phyloP scores from a whole-genome alignment of 164 flowering plant species.

The Berberis vulgaris region DNA sequence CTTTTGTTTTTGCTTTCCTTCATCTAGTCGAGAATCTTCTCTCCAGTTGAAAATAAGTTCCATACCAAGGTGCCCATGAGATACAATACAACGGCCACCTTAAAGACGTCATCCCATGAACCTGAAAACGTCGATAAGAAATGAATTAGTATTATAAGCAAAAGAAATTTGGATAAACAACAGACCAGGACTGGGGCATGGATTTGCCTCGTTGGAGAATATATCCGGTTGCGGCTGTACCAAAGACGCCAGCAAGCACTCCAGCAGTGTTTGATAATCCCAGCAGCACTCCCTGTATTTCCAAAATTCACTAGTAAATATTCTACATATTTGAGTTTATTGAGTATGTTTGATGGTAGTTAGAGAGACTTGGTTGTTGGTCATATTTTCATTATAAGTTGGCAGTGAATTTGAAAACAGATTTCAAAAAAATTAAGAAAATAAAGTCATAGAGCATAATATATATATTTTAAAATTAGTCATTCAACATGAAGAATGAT shows the following conservation, averaged over 20 bases:
- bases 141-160: neutral
- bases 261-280: conserved; percentile 98
- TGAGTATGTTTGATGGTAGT: no score
- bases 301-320: neutral
- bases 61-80: conserved; percentile 86
- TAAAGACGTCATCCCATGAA: conserved; percentile 96
- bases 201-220: conserved; percentile 76
- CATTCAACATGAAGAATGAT: no score
- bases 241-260: conserved; percentile 95
- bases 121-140: conserved; percentile 34
- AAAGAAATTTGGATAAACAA: neutral
- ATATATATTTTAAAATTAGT: no score
- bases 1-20: neutral
- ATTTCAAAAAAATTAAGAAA: no score
- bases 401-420: no score
- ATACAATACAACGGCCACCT: conserved; percentile 81
- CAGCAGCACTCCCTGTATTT: conserved; percentile 68
- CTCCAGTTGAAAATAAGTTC: conserved; percentile 94
- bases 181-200: neutral
- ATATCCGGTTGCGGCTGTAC: conserved; percentile 95
- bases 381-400: no score
- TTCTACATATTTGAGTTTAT: no score
- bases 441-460: no score
- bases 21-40: conserved; percentile 72
- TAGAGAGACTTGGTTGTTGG: no score